Percentiles rank a stretch among this genome's conserved stretches.
phyloP scores from a whole-genome alignment of 345 rosid genomes.

The Syzygium jambos region DNA sequence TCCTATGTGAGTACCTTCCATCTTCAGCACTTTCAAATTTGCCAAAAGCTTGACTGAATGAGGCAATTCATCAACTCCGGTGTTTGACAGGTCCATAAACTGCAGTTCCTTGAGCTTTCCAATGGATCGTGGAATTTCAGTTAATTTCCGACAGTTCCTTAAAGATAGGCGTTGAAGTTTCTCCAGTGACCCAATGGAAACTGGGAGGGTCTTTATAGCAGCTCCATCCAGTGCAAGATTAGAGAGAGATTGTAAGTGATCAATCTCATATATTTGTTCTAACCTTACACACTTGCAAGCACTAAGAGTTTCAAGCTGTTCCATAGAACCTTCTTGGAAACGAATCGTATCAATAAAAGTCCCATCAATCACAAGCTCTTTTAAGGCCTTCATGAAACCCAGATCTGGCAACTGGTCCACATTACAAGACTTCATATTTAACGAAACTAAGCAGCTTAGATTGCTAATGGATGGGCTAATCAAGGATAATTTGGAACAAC shows the following conservation, averaged over 20 bases:
- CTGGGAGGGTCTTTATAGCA: neutral
- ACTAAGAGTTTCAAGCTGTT: neutral
- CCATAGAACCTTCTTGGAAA: rapidly evolving
- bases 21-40: neutral
- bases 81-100: neutral
- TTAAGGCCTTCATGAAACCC: neutral
- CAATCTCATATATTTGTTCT: neutral
- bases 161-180: neutral
- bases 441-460: neutral
- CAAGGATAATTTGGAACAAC: rapidly evolving
- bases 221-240: neutral
- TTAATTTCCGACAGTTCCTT: neutral
- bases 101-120: neutral
- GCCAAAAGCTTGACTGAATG: rapidly evolving
- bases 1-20: rapidly evolving
- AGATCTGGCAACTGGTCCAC: neutral
- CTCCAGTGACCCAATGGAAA: neutral
- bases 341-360: neutral
- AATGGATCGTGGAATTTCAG: neutral
- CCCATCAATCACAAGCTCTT: neutral
- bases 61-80: neutral
- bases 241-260: neutral
- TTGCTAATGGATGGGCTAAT: rapidly evolving
- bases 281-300: neutral
- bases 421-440: neutral